Evolutionary conservation across 225 moss, liverwort and hornwort species (phyloP), one percentile per base, ranked within the genome.

Genomic region (Climacium dendroides): DNA sequence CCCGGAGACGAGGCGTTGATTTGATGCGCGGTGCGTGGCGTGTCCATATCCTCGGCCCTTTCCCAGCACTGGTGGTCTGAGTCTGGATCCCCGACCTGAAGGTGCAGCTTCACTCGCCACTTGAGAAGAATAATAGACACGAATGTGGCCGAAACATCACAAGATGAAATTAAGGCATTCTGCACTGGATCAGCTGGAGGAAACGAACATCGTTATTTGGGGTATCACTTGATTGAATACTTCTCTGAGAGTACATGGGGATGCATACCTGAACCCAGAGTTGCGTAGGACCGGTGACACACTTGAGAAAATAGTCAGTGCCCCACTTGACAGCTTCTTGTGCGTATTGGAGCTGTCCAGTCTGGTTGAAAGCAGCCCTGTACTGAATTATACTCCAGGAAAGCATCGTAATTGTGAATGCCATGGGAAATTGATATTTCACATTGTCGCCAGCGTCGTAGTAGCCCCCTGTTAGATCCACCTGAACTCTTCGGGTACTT

Each of bases 361-460:
- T 88, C 43, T 58, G 54, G 19, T 73, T 47, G 18, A 96, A 91
- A 57, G 94, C 93, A 67, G 61, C 53, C 11, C 66, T 59, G 77
- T 97, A 96, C 91, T 97, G 90, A 43, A 98, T 88, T 16, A 92
- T 92, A 87, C 98, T 92, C 98, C 97, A 98, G 6, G 96, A 95
- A 23, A 98, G 90, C 94, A 97, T 95, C 35, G 97, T 96, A 58
- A 95, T 90, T 3, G 97, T 96, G 74, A 95, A 97, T n/a, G 97
- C 97, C 98, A 97, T 97, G 13, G 98, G 97, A 88, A 98, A 93
- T 30, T 96, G 96, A 74, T 95, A 97, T 80, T 97, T 98, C 76
- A 98, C 95, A 71, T 98, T 98, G 90, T 98, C 95, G 20, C 96
- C 97, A 23, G 97, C 97, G 63, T 97, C 95, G 78, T 96, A 97